phyloP scores from a whole-genome alignment of 805 yeast species.

The Torulaspora indica region DNA sequence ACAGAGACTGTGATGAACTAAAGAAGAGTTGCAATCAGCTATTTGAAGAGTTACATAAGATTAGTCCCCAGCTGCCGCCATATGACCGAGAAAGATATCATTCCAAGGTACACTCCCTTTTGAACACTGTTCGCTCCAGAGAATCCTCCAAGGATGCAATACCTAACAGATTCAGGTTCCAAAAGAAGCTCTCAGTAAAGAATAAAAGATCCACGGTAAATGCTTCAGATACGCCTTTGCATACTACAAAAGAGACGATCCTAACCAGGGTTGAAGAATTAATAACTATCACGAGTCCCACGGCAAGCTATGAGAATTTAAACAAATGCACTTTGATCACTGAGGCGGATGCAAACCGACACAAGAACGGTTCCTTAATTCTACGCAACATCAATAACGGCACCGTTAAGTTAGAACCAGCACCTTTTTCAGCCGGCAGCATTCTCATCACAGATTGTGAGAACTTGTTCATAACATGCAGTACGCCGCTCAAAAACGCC shows the following conservation, averaged over 20 bases:
- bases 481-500: conserved; percentile 13
- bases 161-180: conserved; percentile 8
- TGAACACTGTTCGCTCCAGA: conserved; percentile 13
- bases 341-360: neutral
- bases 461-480: conserved; percentile 15
- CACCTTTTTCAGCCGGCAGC: conserved; percentile 27
- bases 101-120: conserved; percentile 14
- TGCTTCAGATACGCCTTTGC: neutral
- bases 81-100: conserved; percentile 21
- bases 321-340: conserved; percentile 13
- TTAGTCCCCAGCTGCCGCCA: conserved; percentile 15
- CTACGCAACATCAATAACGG: conserved; percentile 16
- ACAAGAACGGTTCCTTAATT: conserved; percentile 19
- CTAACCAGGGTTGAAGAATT: neutral
- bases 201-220: neutral
- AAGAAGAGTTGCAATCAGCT: conserved; percentile 14
- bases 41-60: conserved; percentile 10
- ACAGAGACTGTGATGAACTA: conserved; percentile 3
- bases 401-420: conserved; percentile 12
- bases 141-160: neutral
- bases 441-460: conserved; percentile 21
- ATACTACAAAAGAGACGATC: neutral
- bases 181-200: conserved; percentile 1
- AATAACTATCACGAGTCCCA: neutral
- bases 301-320: conserved; percentile 14